These are phyloP conservation scores for Peronospora destructor DNA, from an alignment of 352 stramenopile genomes.

Conservation along the genomic window DNA sequence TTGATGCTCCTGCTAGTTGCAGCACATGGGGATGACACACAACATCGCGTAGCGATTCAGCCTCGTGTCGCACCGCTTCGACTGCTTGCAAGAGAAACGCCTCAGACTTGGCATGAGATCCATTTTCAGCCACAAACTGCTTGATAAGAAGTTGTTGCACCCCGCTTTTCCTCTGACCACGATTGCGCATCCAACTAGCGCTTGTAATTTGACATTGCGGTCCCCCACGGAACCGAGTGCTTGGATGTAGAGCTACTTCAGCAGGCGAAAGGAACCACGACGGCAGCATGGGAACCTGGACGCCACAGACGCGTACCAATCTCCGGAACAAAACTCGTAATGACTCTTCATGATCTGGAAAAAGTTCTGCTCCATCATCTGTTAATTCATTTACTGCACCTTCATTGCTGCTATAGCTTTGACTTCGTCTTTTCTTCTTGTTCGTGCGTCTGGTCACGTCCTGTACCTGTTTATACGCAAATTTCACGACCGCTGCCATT, in stretches of 20 bases:
- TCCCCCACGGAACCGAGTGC: constrained; percentile 22
- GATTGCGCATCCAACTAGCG: constrained; percentile 26
- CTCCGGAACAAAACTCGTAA: constrained; percentile 40
- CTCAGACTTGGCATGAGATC: constrained; percentile 3
- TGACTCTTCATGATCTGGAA: constrained; percentile 37
- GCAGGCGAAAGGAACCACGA: constrained; percentile 48
- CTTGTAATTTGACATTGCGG: constrained; percentile 26
- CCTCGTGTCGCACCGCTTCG: constrained; percentile 34
- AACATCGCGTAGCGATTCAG: constrained; percentile 33
- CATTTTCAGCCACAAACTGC: constrained; percentile 18
- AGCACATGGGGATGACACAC: constrained; percentile 47
- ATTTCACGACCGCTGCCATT: constrained; percentile 51
- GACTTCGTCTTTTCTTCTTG: constrained; percentile 14
- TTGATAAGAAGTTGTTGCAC: constrained; percentile 43
- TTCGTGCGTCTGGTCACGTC: constrained; percentile 16
- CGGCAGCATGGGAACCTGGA: constrained; percentile 38
- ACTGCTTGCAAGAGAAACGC: constrained; percentile 10
- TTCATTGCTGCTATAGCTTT: constrained; percentile 17
- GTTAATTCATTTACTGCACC: constrained; percentile 2
- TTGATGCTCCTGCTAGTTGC: constrained; percentile 46
- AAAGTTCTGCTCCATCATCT: constrained; percentile 16
- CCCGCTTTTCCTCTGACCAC: constrained; percentile 18
- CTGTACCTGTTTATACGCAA: constrained; percentile 36
- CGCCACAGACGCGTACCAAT: constrained; percentile 37
- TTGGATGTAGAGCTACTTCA: constrained; percentile 23